Conservation (phyloP, 2,329 filamentous ascomycete genomes). For the Colletotrichum costaricense region DNA sequence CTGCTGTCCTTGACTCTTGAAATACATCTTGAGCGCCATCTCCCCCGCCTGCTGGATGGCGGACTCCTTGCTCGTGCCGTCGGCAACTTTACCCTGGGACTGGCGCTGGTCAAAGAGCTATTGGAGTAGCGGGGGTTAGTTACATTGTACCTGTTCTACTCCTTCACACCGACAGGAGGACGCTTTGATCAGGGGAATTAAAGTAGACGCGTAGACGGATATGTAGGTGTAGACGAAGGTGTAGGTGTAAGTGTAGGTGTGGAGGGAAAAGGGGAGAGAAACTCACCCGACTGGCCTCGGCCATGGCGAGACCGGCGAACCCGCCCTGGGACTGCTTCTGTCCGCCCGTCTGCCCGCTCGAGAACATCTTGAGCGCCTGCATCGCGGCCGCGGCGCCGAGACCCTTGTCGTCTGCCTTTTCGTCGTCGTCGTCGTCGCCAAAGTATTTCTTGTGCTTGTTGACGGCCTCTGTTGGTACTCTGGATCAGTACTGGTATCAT, state of each 20-base stretch:
- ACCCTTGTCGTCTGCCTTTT: conserved; percentile 59
- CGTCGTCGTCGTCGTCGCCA: conserved; percentile 59
- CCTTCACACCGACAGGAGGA: too few relatives aligned
- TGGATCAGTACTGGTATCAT: neutral
- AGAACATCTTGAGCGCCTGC: conserved; percentile 86
- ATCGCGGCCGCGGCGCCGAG: conserved; percentile 82
- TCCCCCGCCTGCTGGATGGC: conserved; percentile 83
- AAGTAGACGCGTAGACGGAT: neutral
- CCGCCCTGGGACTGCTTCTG: conserved; percentile 74
- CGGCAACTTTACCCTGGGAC: conserved; percentile 62
- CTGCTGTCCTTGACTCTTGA: conserved; percentile 77
- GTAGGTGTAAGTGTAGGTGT: too few relatives aligned
- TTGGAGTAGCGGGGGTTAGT: neutral
- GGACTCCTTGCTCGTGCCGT: conserved; percentile 80
- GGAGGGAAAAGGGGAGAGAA: neutral
- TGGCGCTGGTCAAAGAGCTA: conserved; percentile 71
- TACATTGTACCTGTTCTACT: too few relatives aligned
- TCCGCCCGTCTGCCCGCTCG: conserved; percentile 60
- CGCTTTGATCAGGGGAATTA: neutral
- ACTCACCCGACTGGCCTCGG: conserved; percentile 81
- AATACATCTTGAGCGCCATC: conserved; percentile 90
- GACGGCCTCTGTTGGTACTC: conserved; percentile 67
- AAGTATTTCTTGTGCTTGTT: conserved; percentile 83
- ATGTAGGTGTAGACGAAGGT: too few relatives aligned
- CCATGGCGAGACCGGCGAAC: conserved; percentile 89